phyloP scores from a whole-genome alignment of 441 rosid genomes.

The Pelargonium exstipulatum region DNA sequence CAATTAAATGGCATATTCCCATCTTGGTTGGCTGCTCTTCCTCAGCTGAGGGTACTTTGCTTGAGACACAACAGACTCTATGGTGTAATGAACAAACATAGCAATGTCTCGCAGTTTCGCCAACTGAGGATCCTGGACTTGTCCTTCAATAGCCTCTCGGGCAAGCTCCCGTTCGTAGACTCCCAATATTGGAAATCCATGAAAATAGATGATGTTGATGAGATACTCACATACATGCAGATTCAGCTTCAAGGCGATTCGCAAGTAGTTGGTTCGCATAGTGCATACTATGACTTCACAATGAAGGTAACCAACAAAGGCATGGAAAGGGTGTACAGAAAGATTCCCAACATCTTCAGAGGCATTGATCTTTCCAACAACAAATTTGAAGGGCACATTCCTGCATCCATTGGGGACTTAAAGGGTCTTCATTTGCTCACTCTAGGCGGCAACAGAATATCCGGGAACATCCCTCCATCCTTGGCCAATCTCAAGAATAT shows the following conservation, averaged over 20 bases:
- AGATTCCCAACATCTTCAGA: slow-evolving; percentile 3
- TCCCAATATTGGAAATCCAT: neutral
- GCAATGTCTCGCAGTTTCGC: too few species aligned
- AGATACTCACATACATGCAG: neutral
- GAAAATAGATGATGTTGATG: neutral
- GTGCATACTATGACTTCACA: neutral
- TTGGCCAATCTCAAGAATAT: neutral
- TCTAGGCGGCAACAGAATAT: neutral
- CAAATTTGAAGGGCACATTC: neutral
- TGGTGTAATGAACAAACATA: neutral
- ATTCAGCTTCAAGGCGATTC: neutral
- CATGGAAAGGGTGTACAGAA: neutral
- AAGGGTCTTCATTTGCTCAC: neutral
- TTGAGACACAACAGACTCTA: neutral
- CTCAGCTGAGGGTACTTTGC: neutral
- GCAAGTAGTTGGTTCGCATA: neutral
- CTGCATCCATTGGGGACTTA: neutral
- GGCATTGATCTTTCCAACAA: slow-evolving; percentile 1
- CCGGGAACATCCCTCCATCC: neutral
- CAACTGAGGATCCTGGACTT: neutral
- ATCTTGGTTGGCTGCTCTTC: neutral
- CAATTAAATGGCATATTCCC: neutral
- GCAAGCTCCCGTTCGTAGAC: neutral
- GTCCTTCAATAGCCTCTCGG: neutral
- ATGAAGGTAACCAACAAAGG: slow-evolving; percentile 1